Evolutionary conservation across 2,329 filamentous ascomycete genomes (phyloP), one percentile per base, ranked within the genome.

Genomic region (Penicillium sp.): DNA sequence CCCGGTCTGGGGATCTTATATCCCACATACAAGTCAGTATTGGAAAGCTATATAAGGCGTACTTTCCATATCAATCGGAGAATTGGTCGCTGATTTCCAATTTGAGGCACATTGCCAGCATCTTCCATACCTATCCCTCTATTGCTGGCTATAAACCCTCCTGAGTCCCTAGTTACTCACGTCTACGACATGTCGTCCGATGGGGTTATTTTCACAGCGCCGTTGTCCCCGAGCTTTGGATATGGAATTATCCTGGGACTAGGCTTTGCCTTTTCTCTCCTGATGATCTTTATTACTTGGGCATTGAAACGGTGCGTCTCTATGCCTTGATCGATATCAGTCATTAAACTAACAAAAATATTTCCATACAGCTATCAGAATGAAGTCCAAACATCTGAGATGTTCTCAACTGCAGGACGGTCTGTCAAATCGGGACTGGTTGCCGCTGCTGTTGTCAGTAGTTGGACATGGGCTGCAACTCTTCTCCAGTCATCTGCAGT

Each of bases 391-490:
- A 95, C 90, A 0, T 90, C 86, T 0, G 89, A 95, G 72, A 93
- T 89, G 81, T 95, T 95, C 75, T 89, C 80, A 56, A 95, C 89
- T 0, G 89, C 89, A 43, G 88, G 88, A 17, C 78, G 90, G 54
- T 89, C 87, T 1, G 87, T 95, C 57, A 95, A 95, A 65, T 89
- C 87, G 8, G 90, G 89, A 38, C 76, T 95, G 13, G 88, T 95
- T 0, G 87, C 87, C 10, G 87, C 87, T 5, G 89, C 88, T 15
- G 89, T 95, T n/a, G 88, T 95, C 3, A 90, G 85, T 15, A 89
- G 85, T 5, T 95, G 90, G 89, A 95, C 89, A 0, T 95, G 88
- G 88, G 88, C 88, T 0, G 88, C 87, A 21, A 93, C 87, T 0
- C 74, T 91, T 1, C 75, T 93, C 2, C 87, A 93, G 63, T 86